These are phyloP conservation scores for Ustilago cynodontis DNA, from an alignment of 1,284 basidiomycete genomes.

Conservation along the genomic window DNA sequence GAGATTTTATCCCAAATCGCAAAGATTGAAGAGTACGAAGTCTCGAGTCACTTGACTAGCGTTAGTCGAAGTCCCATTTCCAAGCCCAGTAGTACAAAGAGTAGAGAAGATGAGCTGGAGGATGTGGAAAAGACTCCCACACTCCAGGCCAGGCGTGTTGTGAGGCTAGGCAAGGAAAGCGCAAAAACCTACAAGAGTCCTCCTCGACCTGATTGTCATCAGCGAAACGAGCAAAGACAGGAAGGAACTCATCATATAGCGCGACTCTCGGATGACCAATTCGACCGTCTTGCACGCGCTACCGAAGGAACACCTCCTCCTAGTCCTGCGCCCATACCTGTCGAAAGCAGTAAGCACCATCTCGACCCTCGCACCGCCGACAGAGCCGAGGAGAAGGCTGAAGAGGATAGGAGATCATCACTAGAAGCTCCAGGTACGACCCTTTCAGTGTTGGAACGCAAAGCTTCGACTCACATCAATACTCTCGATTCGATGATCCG, in stretches of 20 bases:
- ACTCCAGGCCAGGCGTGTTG: slow-evolving; percentile 8
- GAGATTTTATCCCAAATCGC: slow-evolving; percentile 21
- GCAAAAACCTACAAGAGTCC: neutral
- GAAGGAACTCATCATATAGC: slow-evolving; percentile 30
- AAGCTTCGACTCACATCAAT: slow-evolving; percentile 24
- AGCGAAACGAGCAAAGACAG: neutral
- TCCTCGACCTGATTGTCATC: neutral
- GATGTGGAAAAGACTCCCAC: slow-evolving; percentile 20
- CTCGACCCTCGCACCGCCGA: neutral
- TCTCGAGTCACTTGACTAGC: slow-evolving; percentile 30
- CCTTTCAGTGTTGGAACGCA: slow-evolving; percentile 28
- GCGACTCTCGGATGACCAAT: slow-evolving; percentile 30
- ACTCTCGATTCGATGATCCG: slow-evolving; percentile 29
- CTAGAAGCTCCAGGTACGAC: slow-evolving; percentile 23
- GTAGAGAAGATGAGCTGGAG: neutral
- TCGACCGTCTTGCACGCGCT: slow-evolving; percentile 27
- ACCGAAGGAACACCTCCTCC: slow-evolving; percentile 10
- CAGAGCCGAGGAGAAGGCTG: neutral
- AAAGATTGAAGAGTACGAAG: slow-evolving; percentile 1
- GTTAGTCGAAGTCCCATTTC: slow-evolving; percentile 37
- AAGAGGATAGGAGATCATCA: slow-evolving; percentile 11
- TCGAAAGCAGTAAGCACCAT: neutral
- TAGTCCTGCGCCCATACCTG: slow-evolving; percentile 14
- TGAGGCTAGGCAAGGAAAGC: neutral
- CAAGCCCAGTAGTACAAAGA: slow-evolving; percentile 9